Evolutionary conservation across 176 grass and related monocot species (phyloP).

Genomic region (Cocos nucifera): DNA sequence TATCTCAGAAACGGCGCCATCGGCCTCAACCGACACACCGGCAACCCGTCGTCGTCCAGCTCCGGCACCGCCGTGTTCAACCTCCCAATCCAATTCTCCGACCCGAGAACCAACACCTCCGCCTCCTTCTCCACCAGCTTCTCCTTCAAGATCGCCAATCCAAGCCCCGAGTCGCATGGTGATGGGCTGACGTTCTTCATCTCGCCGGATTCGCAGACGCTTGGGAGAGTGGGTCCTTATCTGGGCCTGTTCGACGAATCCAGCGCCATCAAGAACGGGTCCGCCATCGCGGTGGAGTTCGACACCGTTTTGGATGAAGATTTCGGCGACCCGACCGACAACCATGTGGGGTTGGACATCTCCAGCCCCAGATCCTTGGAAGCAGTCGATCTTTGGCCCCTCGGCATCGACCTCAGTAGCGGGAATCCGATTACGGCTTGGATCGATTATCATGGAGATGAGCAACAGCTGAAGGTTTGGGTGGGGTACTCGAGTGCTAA

Average conservation of each 20-base stretch:
- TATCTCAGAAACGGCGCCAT: constrained; percentile 20
- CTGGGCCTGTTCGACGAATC: too few relatives aligned
- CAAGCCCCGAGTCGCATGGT: background rate
- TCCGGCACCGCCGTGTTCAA: background rate
- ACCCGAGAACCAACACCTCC: background rate
- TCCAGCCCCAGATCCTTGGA: too few relatives aligned
- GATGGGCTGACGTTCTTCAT: constrained; percentile 5
- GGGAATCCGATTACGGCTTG: constrained; percentile 30
- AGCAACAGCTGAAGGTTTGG: constrained; percentile 23
- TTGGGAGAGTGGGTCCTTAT: background rate
- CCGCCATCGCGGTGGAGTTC: constrained; percentile 7
- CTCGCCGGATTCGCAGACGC: constrained; percentile 10
- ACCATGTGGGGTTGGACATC: too few relatives aligned
- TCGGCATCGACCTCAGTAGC: constrained; percentile 19
- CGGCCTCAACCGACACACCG: background rate
- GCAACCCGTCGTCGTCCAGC: background rate
- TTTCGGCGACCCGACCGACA: too few relatives aligned
- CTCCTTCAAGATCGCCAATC: constrained; percentile 1
- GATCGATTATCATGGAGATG: constrained; percentile 24
- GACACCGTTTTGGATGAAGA: too few relatives aligned
- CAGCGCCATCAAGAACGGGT: too few relatives aligned
- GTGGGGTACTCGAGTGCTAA: constrained; percentile 22
- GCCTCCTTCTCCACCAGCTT: constrained; percentile 2
- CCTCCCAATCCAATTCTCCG: constrained; percentile 3
- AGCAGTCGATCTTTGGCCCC: background rate